phyloP scores from a whole-genome alignment of 2,329 filamentous ascomycete species.

The Dendrostoma leiphaemia region DNA sequence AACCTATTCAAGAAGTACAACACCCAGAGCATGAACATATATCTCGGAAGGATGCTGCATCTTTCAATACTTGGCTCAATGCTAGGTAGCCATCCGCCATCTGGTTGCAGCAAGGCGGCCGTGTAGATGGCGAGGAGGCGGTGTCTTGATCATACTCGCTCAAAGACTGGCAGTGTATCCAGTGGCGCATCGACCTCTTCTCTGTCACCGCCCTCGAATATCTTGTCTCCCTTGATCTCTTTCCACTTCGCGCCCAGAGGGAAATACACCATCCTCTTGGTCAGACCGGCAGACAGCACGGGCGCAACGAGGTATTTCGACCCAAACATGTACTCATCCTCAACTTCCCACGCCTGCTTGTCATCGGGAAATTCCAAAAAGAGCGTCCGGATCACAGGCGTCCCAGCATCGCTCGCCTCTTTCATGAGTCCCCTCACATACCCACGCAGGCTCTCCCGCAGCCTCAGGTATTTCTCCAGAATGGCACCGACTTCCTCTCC shows the following conservation, averaged over 20 bases:
- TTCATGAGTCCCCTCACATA: conserved; percentile 60
- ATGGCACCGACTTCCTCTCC: conserved; percentile 59
- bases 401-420: conserved; percentile 57
- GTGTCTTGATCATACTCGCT: background rate
- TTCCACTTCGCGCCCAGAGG: conserved; percentile 34
- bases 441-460: conserved; percentile 56
- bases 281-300: conserved; percentile 47
- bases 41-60: no score
- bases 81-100: background rate
- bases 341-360: conserved; percentile 50
- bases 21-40: no score
- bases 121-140: background rate
- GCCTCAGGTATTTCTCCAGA: conserved; percentile 55
- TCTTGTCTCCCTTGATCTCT: conserved; percentile 11
- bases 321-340: conserved; percentile 65
- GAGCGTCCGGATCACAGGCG: conserved; percentile 59
- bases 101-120: no score
- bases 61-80: background rate
- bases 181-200: conserved; percentile 16
- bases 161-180: conserved; percentile 17
- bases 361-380: conserved; percentile 65
- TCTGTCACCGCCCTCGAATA: conserved; percentile 13
- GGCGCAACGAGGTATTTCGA: conserved; percentile 57
- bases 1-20: no score
- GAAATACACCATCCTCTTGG: conserved; percentile 48